phyloP scores from a whole-genome alignment of 345 rosid species.

The Draba incana region DNA sequence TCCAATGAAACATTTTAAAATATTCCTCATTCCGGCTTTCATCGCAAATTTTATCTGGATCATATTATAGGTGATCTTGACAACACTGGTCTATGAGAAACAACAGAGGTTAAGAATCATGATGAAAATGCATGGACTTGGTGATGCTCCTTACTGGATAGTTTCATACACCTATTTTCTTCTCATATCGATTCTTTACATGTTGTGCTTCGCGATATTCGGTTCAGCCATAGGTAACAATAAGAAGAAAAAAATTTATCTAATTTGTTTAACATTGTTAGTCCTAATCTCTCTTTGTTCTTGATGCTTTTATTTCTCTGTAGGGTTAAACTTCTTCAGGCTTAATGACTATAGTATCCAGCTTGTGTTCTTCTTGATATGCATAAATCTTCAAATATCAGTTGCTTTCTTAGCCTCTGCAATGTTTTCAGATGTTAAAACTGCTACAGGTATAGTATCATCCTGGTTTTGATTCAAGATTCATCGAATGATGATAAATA shows the following conservation, averaged over 20 bases:
- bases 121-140: slow-evolving; percentile 99
- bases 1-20: slow-evolving; percentile 2
- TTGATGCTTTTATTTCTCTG: slow-evolving; percentile 33
- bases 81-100: slow-evolving; percentile 82
- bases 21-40: slow-evolving; percentile 8
- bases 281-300: background rate
- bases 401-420: slow-evolving; percentile 75
- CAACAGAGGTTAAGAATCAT: slow-evolving; percentile 81
- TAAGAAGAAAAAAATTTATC: background rate
- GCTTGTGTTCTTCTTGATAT: slow-evolving; percentile 68
- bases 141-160: slow-evolving; percentile 92
- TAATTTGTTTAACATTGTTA: background rate
- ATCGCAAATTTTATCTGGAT: background rate
- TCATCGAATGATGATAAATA: background rate
- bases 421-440: slow-evolving; percentile 76
- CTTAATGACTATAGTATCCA: slow-evolving; percentile 84
- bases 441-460: slow-evolving; percentile 76
- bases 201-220: slow-evolving; percentile 73
- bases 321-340: slow-evolving; percentile 87
- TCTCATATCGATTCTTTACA: slow-evolving; percentile 61
- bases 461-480: background rate
- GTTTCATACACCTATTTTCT: slow-evolving; percentile 85
- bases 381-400: slow-evolving; percentile 82
- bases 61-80: slow-evolving; percentile 63
- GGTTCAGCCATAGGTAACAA: slow-evolving; percentile 77